Base-by-base conservation (phyloP, 164 flowering plant species). In the Euptelea pleiosperma region DNA sequence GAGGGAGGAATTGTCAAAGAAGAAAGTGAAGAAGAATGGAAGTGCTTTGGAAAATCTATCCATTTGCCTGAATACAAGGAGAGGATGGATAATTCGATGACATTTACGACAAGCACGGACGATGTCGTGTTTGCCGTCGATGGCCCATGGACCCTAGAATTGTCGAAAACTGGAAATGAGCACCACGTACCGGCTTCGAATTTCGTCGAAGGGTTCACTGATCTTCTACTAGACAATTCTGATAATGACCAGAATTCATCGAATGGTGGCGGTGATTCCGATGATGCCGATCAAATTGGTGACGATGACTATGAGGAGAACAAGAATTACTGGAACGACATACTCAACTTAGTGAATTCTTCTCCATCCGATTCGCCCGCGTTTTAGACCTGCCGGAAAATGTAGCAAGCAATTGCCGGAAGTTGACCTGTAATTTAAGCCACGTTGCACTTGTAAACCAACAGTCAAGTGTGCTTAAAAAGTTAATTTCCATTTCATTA, bases 251-350 rank as follows among this genome's bases (percentile, higher is more conserved):
- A 10, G 26, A 39, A 41, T 18, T 55, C 44, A 30, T 39, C 55
- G 19, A 52, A 56, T 6, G 30, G 31, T 33, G 43, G 57, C n/a
- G 34, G 45, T 19, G 33, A 40, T 4, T 42, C 58, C 4, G 64
- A 60, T 41, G 2, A 47, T n/a, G n/a, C n/a, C n/a, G n/a, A n/a
- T n/a, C n/a, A n/a, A n/a, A n/a, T n/a, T n/a, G n/a, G n/a, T n/a
- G n/a, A n/a, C n/a, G n/a, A n/a, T n/a, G n/a, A n/a, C n/a, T n/a
- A n/a, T n/a, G n/a, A 82, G 31, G 89, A 80, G 63, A 75, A 78
- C 72, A 88, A 88, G 70, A 83, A 75, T 54, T 89, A 91, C 61
- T 91, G 98, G 98, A 85, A 78, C 62, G 82, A 71, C 42, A 85
- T 91, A 66, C 90, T 91, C 31, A 74, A 85, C 65, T 64, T 88